phyloP scores from a whole-genome alignment of 179 eudicot genomes.

The Spergularia azorica region DNA sequence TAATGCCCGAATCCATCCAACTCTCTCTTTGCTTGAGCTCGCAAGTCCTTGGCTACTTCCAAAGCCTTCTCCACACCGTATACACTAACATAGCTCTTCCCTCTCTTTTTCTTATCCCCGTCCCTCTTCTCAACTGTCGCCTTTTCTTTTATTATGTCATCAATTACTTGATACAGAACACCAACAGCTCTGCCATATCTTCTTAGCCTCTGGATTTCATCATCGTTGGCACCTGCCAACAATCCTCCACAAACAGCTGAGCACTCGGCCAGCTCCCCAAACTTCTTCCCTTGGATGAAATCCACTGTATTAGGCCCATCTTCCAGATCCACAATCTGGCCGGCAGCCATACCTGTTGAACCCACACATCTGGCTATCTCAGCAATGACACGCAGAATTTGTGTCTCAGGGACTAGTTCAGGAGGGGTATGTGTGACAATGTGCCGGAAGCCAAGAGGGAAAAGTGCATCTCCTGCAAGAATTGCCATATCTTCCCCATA shows the following conservation, averaged over 20 bases:
- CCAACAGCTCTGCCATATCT: constrained; percentile 86
- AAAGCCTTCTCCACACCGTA: constrained; percentile 85
- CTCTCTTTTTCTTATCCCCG: constrained; percentile 30
- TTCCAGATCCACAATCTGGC: constrained; percentile 82
- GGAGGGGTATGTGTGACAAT: constrained; percentile 74
- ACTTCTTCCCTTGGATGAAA: constrained; percentile 84
- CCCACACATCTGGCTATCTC: constrained; percentile 93
- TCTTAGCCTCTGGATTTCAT: constrained; percentile 76
- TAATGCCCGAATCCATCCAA: constrained; percentile 70
- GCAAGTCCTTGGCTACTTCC: constrained; percentile 75
- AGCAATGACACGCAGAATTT: constrained; percentile 55
- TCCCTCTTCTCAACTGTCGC: constrained; percentile 24
- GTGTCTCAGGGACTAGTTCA: constrained; percentile 67
- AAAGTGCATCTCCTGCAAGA: constrained; percentile 93
- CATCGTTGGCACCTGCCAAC: constrained; percentile 74
- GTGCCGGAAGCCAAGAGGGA: constrained; percentile 81
- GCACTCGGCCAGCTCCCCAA: constrained; percentile 87
- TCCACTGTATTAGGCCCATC: constrained; percentile 67
- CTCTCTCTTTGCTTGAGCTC: constrained; percentile 68
- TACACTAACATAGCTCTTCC: constrained; percentile 67
- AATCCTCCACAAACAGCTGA: constrained; percentile 93
- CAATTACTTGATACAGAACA: constrained; percentile 72
- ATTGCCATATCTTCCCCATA: constrained; percentile 89
- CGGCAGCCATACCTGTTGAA: constrained; percentile 93
- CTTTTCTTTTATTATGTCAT: constrained; percentile 61